phyloP scores from a whole-genome alignment of 2,329 filamentous ascomycete genomes.

The Beauveria asiatica region DNA sequence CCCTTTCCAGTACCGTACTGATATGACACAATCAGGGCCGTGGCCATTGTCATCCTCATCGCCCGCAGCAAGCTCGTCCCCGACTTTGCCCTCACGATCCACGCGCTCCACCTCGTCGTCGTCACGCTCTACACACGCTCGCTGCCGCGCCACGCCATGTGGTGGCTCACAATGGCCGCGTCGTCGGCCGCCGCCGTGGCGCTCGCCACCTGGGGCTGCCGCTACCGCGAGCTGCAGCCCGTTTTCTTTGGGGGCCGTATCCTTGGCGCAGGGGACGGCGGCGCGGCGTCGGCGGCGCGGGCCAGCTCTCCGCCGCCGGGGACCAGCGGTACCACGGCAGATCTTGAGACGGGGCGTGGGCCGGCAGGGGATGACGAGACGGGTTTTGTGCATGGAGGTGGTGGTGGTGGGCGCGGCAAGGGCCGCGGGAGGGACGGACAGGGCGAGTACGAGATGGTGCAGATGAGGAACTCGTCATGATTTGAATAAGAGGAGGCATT shows the following conservation, averaged over 20 bases:
- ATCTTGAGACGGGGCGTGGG: conserved; percentile 16
- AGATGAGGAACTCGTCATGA: conserved; percentile 30
- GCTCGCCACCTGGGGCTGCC: conserved; percentile 83
- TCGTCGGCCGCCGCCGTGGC: conserved; percentile 40
- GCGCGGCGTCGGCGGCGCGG: not conserved
- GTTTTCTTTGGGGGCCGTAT: conserved; percentile 66
- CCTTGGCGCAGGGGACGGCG: conserved; percentile 20
- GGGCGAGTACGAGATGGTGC: conserved; percentile 60
- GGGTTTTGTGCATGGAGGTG: conserved; percentile 32
- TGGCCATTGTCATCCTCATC: conserved; percentile 76
- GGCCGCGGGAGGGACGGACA: conserved; percentile 45
- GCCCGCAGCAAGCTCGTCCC: conserved; percentile 87
- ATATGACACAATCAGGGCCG: conserved; percentile 50
- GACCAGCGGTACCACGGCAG: conserved; percentile 11
- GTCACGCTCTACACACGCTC: conserved; percentile 70
- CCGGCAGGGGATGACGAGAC: conserved; percentile 35
- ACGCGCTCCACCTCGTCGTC: conserved; percentile 71
- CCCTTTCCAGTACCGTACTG: not conserved
- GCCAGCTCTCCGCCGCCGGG: conserved; percentile 16
- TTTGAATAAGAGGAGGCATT: not conserved
- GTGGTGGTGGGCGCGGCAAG: conserved; percentile 33
- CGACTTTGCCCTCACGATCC: conserved; percentile 86
- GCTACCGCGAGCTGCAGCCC: conserved; percentile 78
- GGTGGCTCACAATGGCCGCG: conserved; percentile 62
- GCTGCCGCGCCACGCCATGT: conserved; percentile 70